These are phyloP conservation scores for Phytophthora brassicae DNA, from an alignment of 352 stramenopile species.

Conservation along the genomic window DNA sequence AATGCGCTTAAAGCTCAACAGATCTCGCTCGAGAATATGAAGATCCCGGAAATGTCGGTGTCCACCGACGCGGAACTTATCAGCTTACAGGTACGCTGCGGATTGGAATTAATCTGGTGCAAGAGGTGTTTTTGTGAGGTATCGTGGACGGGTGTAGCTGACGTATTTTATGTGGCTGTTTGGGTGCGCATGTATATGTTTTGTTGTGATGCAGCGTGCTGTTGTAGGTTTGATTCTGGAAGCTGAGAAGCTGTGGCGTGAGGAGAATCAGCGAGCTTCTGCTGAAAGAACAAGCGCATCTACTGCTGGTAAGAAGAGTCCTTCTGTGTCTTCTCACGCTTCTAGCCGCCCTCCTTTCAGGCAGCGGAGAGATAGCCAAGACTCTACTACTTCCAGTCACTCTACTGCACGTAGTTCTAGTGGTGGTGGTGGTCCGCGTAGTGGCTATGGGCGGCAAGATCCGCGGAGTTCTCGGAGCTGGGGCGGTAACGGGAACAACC, in stretches of 20 bases:
- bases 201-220: conserved; percentile 42
- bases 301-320: conserved; percentile 28
- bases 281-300: conserved; percentile 16
- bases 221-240: conserved; percentile 74
- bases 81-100: conserved; percentile 47
- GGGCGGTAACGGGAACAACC: conserved; percentile 25
- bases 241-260: conserved; percentile 63
- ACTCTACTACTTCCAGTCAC: conserved; percentile 40
- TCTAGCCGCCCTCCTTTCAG: conserved; percentile 18
- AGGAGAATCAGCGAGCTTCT: conserved; percentile 38
- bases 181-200: background rate
- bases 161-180: conserved; percentile 3
- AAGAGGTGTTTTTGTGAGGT: background rate
- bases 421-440: conserved; percentile 20
- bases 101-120: background rate
- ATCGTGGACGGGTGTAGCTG: background rate
- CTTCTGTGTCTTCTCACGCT: conserved; percentile 8
- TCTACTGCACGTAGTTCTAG: conserved; percentile 43
- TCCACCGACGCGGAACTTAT: conserved; percentile 48
- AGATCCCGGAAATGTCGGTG: conserved; percentile 71
- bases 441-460: conserved; percentile 27
- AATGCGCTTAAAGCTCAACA: conserved; percentile 67
- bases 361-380: conserved; percentile 36
- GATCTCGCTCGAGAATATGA: conserved; percentile 69
- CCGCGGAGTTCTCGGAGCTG: conserved; percentile 28